phyloP scores from a whole-genome alignment of 2,329 filamentous ascomycete genomes.

The Monilinia vaccinii-corymbosi region DNA sequence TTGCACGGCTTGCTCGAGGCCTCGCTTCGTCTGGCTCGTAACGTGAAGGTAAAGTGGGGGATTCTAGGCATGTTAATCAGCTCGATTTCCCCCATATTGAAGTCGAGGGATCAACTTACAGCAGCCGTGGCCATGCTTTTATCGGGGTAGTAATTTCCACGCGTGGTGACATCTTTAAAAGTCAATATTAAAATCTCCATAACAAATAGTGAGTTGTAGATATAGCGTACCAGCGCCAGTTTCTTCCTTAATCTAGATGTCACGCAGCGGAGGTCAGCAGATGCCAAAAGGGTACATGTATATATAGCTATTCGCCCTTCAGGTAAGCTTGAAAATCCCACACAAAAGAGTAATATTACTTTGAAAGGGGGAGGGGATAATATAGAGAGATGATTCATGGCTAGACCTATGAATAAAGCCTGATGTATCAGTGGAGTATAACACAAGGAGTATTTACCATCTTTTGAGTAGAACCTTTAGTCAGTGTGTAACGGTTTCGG shows the following conservation, averaged over 20 bases:
- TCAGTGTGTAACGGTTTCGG: slow-evolving; percentile 92
- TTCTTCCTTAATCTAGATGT: slow-evolving; percentile 97
- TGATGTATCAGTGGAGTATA: slow-evolving; percentile 57
- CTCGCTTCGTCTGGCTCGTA: slow-evolving; percentile 83
- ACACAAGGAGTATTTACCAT: slow-evolving; percentile 88
- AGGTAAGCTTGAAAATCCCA: slow-evolving; percentile 62
- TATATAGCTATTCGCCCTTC: slow-evolving; percentile 52
- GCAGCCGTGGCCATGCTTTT: slow-evolving; percentile 93
- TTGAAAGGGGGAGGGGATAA: slow-evolving; percentile 29
- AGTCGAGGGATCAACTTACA: slow-evolving; percentile 45
- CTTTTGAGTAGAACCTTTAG: slow-evolving; percentile 95
- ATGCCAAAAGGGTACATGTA: slow-evolving; percentile 65
- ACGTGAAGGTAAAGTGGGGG: slow-evolving; percentile 92
- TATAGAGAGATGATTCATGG: slow-evolving; percentile 26
- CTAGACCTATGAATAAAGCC: slow-evolving; percentile 30
- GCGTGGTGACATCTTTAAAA: slow-evolving; percentile 91
- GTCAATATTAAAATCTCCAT: slow-evolving; percentile 44
- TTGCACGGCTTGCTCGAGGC: slow-evolving; percentile 77
- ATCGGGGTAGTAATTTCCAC: slow-evolving; percentile 93
- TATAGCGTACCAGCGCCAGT: slow-evolving; percentile 96
- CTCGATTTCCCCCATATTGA: not conserved
- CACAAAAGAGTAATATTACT: slow-evolving; percentile 32
- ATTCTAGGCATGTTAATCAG: slow-evolving; percentile 47
- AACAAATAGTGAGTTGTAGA: slow-evolving; percentile 34
- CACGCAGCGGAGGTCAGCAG: slow-evolving; percentile 87